Evolutionary conservation across 768 basidiomycete species (phyloP), one percentile per base, ranked within the genome.

Genomic region (Russula dissimulans): DNA sequence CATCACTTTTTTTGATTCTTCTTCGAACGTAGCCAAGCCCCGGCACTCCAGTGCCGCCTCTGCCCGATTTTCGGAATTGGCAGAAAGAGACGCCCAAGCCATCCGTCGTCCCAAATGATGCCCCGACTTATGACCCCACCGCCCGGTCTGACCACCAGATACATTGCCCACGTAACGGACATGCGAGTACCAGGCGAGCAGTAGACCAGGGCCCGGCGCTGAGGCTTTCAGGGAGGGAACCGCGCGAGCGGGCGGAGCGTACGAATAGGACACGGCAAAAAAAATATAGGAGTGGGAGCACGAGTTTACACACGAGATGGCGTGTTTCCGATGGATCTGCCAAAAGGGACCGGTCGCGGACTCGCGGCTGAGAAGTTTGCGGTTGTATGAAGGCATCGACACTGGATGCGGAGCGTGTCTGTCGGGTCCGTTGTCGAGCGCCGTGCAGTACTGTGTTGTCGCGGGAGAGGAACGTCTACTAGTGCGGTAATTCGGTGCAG

Each of bases 151-250:
- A 1, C 90, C 89, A 5, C 89, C 89, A 46, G 84, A 86, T 36
- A 91, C 75, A 69, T 91, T 89, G 50, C 88, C 89, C 36, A 91
- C 78, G 71, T 91, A 91, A 38, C 88, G 80, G n/a, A 89, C 86
- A 67, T 91, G 91, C 1, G 89, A 78, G 70, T 91, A 90, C 0
- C 2, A 26, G 22, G 89, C 85, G 7, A 91, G 77, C 8, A 92
- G 79, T 6, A 76, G 71, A 0, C 79, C 72, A 11, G 77, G 82
- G 67, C 79, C 79, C 8, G n/a, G n/a, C n/a, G 65, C 60, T 31
- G 76, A 73, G 54, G 74, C 72, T 10, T 77, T 69, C 44, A 87
- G 73, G n/a, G 73, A 66, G 10, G 74, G 32, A 14, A 54, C 10
- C 17, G 29, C 4, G 31, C n/a, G 17, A 15, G 36, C 4, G 70